phyloP scores from a whole-genome alignment of 2,329 filamentous ascomycete genomes.

The Diaporthe ilicicola region DNA sequence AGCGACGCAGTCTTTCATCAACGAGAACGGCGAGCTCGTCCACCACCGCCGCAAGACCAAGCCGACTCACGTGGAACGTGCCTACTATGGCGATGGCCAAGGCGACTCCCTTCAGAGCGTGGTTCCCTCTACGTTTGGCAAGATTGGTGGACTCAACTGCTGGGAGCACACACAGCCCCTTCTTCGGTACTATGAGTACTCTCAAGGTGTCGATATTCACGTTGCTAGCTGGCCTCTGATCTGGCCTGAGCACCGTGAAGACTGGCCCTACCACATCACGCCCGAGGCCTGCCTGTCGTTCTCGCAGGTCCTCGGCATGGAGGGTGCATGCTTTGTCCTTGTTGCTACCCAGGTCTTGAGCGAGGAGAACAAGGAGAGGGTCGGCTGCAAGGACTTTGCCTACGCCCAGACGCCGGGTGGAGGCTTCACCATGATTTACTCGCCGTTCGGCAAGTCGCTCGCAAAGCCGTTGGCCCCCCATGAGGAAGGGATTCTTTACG shows the following conservation, averaged over 20 bases:
- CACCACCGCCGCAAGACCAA: conserved; percentile 60
- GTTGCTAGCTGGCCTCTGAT: conserved; percentile 39
- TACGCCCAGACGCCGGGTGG: conserved; percentile 44
- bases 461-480: conserved; percentile 43
- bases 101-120: conserved; percentile 65
- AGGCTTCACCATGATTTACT: conserved; percentile 60
- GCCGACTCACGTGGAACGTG: conserved; percentile 57
- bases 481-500: conserved; percentile 58
- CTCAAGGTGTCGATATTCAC: conserved; percentile 39
- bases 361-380: conserved; percentile 32
- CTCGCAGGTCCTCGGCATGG: conserved; percentile 38
- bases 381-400: neutral
- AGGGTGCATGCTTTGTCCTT: conserved; percentile 39
- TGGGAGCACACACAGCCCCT: conserved; percentile 66
- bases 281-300: conserved; percentile 33
- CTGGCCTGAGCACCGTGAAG: conserved; percentile 33
- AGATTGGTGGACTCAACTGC: conserved; percentile 63
- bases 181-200: conserved; percentile 43
- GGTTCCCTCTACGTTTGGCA: conserved; percentile 57
- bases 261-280: conserved; percentile 37
- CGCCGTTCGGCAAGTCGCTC: conserved; percentile 55
- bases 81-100: conserved; percentile 63
- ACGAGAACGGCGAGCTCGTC: conserved; percentile 49
- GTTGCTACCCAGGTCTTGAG: conserved; percentile 38
- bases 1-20: conserved; percentile 3